These are phyloP conservation scores for Pelargonium nanum DNA, from an alignment of 345 rosid species.

Conservation along the genomic window DNA sequence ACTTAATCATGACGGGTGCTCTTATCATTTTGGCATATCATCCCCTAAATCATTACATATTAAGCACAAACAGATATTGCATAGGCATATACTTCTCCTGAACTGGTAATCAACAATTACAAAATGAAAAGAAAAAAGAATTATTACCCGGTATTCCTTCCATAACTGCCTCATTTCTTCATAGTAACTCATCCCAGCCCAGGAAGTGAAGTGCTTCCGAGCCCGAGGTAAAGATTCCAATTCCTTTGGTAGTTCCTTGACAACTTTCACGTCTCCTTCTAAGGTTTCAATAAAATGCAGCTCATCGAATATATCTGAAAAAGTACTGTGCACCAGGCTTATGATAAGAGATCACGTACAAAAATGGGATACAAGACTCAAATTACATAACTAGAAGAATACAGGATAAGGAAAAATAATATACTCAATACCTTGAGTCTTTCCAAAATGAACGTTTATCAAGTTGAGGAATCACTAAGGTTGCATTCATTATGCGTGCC, in stretches of 20 bases:
- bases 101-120: background rate
- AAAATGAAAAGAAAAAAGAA: background rate
- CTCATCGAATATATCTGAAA: slow-evolving; percentile 80
- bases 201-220: slow-evolving; percentile 79
- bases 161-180: slow-evolving; percentile 68
- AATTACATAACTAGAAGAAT: slow-evolving; percentile 1
- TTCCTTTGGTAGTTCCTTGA: slow-evolving; percentile 62
- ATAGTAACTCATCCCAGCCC: slow-evolving; percentile 74
- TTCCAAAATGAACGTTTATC: slow-evolving; percentile 89
- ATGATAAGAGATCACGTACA: slow-evolving; percentile 10
- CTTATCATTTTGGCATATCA: too few species aligned
- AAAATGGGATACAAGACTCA: background rate
- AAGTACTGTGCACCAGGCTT: slow-evolving; percentile 36
- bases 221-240: slow-evolving; percentile 66
- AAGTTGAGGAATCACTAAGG: slow-evolving; percentile 78
- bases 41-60: too few species aligned
- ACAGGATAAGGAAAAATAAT: background rate
- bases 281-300: slow-evolving; percentile 51
- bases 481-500: slow-evolving; percentile 84
- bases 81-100: too few species aligned
- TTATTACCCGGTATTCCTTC: slow-evolving; percentile 51
- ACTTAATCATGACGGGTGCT: too few species aligned
- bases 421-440: slow-evolving; percentile 58
- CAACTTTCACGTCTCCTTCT: slow-evolving; percentile 56
- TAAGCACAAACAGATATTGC: too few species aligned